Evolutionary conservation across 805 yeast species (phyloP).

Genomic region (Yarrowia porcina): DNA sequence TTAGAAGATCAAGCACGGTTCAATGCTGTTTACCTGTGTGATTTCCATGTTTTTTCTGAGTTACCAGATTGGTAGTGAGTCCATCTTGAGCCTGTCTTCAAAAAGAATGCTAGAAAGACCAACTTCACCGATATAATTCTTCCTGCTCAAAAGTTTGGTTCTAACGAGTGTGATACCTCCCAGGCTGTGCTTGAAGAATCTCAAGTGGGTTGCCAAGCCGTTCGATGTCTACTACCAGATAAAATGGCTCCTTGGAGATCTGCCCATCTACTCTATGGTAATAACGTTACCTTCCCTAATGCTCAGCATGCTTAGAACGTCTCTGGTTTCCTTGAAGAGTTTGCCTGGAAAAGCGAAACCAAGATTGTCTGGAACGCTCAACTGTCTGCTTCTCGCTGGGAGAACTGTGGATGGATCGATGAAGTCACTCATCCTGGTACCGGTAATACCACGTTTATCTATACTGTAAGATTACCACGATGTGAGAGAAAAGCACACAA

Average conservation of each 20-base stretch:
- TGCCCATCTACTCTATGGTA: slow-evolving; percentile 65
- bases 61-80: slow-evolving; percentile 47
- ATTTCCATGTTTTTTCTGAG: slow-evolving; percentile 59
- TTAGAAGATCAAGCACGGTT: slow-evolving; percentile 40
- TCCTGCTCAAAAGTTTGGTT: slow-evolving; percentile 62
- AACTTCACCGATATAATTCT: slow-evolving; percentile 35
- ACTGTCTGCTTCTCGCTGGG: slow-evolving; percentile 49
- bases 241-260: slow-evolving; percentile 48
- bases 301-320: slow-evolving; percentile 60
- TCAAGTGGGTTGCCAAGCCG: slow-evolving; percentile 44
- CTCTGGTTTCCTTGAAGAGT: slow-evolving; percentile 45
- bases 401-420: slow-evolving; percentile 47
- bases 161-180: slow-evolving; percentile 65
- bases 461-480: no score
- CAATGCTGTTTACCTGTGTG: slow-evolving; percentile 63
- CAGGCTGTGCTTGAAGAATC: slow-evolving; percentile 57
- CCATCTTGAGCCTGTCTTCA: slow-evolving; percentile 35
- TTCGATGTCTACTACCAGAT: slow-evolving; percentile 54
- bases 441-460: no score
- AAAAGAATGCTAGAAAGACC: slow-evolving; percentile 19
- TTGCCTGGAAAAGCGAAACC: no score
- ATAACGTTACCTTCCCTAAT: slow-evolving; percentile 71
- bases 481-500: no score
- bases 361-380: slow-evolving; percentile 51
- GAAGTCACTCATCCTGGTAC: slow-evolving; percentile 35